phyloP scores from a whole-genome alignment of 495 filamentous ascomycete genomes.

The Tuber magnatum region DNA sequence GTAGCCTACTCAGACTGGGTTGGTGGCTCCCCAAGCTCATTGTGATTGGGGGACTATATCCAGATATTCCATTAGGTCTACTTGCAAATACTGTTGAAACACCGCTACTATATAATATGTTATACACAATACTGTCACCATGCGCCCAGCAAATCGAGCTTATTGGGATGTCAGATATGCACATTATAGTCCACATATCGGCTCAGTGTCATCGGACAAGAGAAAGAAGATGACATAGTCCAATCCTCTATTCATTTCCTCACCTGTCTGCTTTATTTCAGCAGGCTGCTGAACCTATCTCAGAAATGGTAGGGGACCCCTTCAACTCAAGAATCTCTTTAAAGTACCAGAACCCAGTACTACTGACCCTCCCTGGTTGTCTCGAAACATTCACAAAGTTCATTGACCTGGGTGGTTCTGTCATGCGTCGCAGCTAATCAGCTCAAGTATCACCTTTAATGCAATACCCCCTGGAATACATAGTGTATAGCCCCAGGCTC shows the following conservation, averaged over 20 bases:
- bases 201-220: no score
- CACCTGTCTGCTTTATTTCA: not conserved
- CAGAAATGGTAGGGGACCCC: fast-evolving
- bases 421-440: not conserved
- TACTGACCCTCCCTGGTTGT: not conserved
- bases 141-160: not conserved
- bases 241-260: no score
- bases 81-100: not conserved
- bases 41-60: not conserved
- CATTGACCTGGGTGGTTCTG: not conserved
- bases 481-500: not conserved
- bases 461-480: not conserved
- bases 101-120: not conserved
- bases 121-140: not conserved
- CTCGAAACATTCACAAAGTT: not conserved
- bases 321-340: not conserved
- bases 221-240: no score
- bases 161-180: not conserved
- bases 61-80: fast-evolving
- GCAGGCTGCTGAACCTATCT: not conserved
- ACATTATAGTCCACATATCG: not conserved
- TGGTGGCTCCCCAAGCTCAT: not conserved
- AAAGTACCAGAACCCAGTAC: not conserved
- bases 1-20: not conserved
- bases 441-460: not conserved